phyloP scores from a whole-genome alignment of 352 stramenopile species.

The Phytophthora parvispora region DNA sequence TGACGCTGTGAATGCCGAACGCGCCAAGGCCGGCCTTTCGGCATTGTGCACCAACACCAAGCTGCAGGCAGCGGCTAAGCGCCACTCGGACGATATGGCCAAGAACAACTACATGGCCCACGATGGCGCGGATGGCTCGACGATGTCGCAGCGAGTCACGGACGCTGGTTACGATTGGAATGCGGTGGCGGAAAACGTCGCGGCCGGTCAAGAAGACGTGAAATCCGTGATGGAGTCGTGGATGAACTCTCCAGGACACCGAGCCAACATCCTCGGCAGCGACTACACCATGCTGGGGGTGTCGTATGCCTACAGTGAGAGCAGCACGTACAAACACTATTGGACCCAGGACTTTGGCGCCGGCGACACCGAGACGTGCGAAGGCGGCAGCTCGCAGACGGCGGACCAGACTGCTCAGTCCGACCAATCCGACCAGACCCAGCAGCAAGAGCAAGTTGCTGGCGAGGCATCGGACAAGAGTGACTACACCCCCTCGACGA shows the following conservation, averaged over 20 bases:
- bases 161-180: slow-evolving; percentile 59
- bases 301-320: slow-evolving; percentile 40
- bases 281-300: slow-evolving; percentile 53
- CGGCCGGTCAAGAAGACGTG: slow-evolving; percentile 59
- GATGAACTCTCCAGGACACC: slow-evolving; percentile 69
- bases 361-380: slow-evolving; percentile 40
- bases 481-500: slow-evolving; percentile 9
- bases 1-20: slow-evolving; percentile 56
- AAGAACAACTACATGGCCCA: slow-evolving; percentile 63
- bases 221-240: slow-evolving; percentile 62
- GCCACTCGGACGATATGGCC: slow-evolving; percentile 55
- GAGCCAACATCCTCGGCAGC: slow-evolving; percentile 50
- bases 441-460: slow-evolving; percentile 33
- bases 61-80: slow-evolving; percentile 33
- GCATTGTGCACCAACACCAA: slow-evolving; percentile 59
- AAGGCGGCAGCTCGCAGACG: slow-evolving; percentile 21
- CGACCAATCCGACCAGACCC: slow-evolving; percentile 13
- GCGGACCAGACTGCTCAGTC: slow-evolving; percentile 17
- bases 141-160: slow-evolving; percentile 52
- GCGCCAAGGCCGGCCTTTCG: slow-evolving; percentile 45
- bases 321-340: slow-evolving; percentile 56
- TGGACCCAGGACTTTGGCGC: slow-evolving; percentile 71
- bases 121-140: slow-evolving; percentile 56
- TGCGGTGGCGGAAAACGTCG: slow-evolving; percentile 66
- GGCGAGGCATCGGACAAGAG: slow-evolving; percentile 20